Evolutionary conservation across 148 eudicot species (phyloP), one percentile per base, ranked within the genome.

Genomic region (Suaeda aralocaspica): DNA sequence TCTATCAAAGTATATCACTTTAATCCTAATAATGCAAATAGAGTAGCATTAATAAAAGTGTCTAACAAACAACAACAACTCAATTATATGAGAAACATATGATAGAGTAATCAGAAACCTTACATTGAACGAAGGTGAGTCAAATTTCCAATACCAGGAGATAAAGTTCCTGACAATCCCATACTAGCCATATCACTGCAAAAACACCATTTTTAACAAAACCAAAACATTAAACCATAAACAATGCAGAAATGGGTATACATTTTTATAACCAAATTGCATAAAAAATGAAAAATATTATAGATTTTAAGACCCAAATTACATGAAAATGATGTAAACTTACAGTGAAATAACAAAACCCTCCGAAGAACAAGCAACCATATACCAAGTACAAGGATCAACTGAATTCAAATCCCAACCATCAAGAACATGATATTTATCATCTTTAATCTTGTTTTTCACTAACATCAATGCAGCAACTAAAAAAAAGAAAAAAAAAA

Each of bases 351-450:
- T 73, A 61, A 92, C 98, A 77, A 82, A 85, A 41, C 92, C 90
- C 66, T 92, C 92, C 50, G 79, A 9, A 59, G 98, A 88, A 78
- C 98, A 92, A 74, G 75, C 96, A 75, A 92, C 88, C 92, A 90
- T 85, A 81, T 84, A 81, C 98, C 98, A 92, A 78, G 96, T 92
- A 77, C 98, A 92, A 69, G 98, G 98, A 83, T 92, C 98, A 55
- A 92, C 98, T 50, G 98, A 92, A 70, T 92, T 87, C 6, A 88
- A 85, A 78, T 92, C 98, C 98, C 98, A 92, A 39, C 92, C 94
- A 72, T 86, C 82, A 68, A 92, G 89, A 64, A 88, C 90, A 59
- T 82, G 81, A 36, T 80, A 50, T 64, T 79, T 24, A 22, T 63
- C 83, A 82, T 88, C 92, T 70, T 51, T 78, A 94, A 92, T 85